Evolutionary conservation across 768 basidiomycete genomes (phyloP).

Genomic region (Cyathus striatus): DNA sequence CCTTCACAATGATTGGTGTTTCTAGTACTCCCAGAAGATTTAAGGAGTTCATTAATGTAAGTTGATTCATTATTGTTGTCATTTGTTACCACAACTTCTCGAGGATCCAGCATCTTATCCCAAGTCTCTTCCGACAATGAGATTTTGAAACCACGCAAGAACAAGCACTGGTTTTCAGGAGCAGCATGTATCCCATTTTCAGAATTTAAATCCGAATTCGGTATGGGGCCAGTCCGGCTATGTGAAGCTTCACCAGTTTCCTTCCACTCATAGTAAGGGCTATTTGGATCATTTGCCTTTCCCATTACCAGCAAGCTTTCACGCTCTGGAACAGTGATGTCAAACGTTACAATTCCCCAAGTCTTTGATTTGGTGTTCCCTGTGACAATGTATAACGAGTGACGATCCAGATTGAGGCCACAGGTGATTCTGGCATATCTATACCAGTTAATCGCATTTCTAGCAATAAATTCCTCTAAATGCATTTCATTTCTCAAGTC

Average conservation of each 20-base stretch:
- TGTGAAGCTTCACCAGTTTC: background rate
- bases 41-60: too few species aligned
- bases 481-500: constrained; percentile 2
- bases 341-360: constrained; percentile 3
- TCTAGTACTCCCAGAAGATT: too few species aligned
- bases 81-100: too few species aligned
- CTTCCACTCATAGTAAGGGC: background rate
- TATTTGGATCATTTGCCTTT: background rate
- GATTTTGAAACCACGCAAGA: constrained; percentile 10
- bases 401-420: background rate
- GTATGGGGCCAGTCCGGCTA: background rate
- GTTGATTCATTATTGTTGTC: too few species aligned
- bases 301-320: constrained; percentile 1
- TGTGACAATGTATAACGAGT: constrained; percentile 6
- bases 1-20: too few species aligned
- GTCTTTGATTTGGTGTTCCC: constrained; percentile 5
- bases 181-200: background rate
- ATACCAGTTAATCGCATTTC: constrained; percentile 1
- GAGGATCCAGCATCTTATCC: background rate
- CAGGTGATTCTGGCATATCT: background rate
- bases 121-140: constrained; percentile 1
- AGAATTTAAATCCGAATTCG: background rate
- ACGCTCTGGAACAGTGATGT: background rate
- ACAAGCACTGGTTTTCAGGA: constrained; percentile 9
- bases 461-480: background rate